Evolutionary conservation across 1,139 yeast species (phyloP).

Genomic region (Spathaspora sp.): DNA sequence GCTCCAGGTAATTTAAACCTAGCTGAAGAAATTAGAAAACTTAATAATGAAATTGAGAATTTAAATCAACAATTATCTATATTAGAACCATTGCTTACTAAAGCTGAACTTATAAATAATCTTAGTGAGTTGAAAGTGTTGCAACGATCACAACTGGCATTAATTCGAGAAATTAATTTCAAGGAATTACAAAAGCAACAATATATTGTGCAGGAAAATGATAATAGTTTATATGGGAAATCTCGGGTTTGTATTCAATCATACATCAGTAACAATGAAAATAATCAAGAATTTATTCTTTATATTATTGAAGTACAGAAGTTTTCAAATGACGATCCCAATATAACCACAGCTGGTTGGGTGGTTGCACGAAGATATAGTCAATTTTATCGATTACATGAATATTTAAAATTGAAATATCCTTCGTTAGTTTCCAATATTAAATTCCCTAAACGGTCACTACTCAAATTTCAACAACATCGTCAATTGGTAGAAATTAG

Average conservation of each 20-base stretch:
- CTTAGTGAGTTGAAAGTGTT: slow-evolving; percentile 66
- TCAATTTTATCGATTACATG: slow-evolving; percentile 75
- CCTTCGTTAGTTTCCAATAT: slow-evolving; percentile 45
- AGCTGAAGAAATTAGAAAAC: slow-evolving; percentile 60
- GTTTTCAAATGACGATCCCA: slow-evolving; percentile 40
- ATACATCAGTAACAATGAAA: slow-evolving; percentile 56
- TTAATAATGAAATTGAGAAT: slow-evolving; percentile 59
- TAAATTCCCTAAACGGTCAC: slow-evolving; percentile 62
- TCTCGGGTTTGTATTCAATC: slow-evolving; percentile 67
- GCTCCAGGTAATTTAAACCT: slow-evolving; percentile 71
- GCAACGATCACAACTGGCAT: slow-evolving; percentile 61
- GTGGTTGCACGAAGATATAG: slow-evolving; percentile 84
- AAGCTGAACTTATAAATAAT: slow-evolving; percentile 83
- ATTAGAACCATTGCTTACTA: slow-evolving; percentile 63
- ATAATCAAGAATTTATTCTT: slow-evolving; percentile 55
- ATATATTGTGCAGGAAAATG: slow-evolving; percentile 78
- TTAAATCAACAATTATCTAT: slow-evolving; percentile 63
- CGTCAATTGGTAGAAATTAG: slow-evolving; percentile 66
- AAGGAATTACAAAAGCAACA: slow-evolving; percentile 80
- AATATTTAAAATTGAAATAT: slow-evolving; percentile 56
- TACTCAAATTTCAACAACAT: slow-evolving; percentile 60
- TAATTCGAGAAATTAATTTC: slow-evolving; percentile 66
- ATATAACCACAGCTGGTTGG: slow-evolving; percentile 73
- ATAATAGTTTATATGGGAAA: slow-evolving; percentile 73
- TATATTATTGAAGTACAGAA: slow-evolving; percentile 80